Percentiles rank a stretch among this genome's conserved stretches.
Conservation (phyloP, 345 rosid species). For the Salix purpurea region DNA sequence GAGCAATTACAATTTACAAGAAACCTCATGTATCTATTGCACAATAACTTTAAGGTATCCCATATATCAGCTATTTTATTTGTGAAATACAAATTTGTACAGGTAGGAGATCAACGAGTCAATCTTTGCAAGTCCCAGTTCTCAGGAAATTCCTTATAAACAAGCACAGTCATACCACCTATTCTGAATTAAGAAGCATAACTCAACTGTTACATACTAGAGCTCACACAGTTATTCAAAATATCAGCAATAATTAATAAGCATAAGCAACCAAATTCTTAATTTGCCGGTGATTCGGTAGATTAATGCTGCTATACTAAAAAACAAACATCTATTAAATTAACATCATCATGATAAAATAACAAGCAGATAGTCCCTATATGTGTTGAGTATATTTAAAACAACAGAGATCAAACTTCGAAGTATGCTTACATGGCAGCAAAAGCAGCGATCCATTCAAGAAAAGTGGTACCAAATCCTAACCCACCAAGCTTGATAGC, state of each 20-base stretch:
- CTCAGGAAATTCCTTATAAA: not conserved
- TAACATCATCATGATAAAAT: no score
- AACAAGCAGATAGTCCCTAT: no score
- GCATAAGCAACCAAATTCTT: not conserved
- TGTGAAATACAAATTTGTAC: no score
- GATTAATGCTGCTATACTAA: not conserved
- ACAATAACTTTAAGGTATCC: not conserved
- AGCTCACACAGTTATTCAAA: not conserved
- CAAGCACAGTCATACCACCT: not conserved
- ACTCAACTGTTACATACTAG: not conserved
- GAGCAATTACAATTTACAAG: not conserved
- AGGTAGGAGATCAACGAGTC: not conserved
- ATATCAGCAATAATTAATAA: not conserved
- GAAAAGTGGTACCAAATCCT: constrained; percentile 36
- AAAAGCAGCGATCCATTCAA: constrained; percentile 41
- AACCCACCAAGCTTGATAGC: constrained; percentile 38
- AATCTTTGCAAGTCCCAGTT: not conserved
- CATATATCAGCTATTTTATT: not conserved
- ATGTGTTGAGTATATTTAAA: not conserved
- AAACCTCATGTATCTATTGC: not conserved
- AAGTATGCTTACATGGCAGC: constrained; percentile 33
- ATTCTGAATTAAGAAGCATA: not conserved
- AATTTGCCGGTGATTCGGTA: not conserved
- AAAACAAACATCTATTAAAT: no score
- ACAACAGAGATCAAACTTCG: not conserved